Base-by-base conservation (phyloP, 257 asterid genomes). In the Solanum virginianum region DNA sequence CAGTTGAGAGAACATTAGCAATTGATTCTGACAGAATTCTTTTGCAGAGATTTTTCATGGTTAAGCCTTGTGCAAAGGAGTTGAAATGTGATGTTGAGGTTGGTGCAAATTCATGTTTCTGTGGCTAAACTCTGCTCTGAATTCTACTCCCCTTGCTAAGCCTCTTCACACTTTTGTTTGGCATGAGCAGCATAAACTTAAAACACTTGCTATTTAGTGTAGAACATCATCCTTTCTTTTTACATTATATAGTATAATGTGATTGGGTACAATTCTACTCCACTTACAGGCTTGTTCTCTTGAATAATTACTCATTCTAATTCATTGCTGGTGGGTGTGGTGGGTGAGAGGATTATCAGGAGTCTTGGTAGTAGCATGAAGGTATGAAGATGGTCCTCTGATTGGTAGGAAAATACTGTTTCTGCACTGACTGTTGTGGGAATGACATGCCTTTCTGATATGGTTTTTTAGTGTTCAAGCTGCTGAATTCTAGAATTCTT, bases 41-140 rank as follows among this genome's bases (percentile, higher is more conserved):
- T 20, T 51, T 93, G 94, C 98, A 96, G 99, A 94, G 99, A 83
- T 94, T 96, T 90, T 91, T 89, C 92, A 91, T 93, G 97, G 97
- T 96, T 85, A 96, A 96, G 91, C 98, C 99, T 87, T 96, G 98
- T 87, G 92, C 97, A 14, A 95, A 95, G 91, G 99, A 97, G 94
- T 93, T 95, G 98, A 95, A 92, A 89, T 95, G 98, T 85, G 99
- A 97, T 85, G 98, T 97, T 89, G 98, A 97, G 99, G 99, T 97
- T 83, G 87, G 93, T 86, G 84, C 74, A 29, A 65, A 57, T 54
- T 51, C 82, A 22, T 49, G 24, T 75, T 49, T 49, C 13, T 49
- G 62, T 49, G 59, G 4, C 62, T 51, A 29, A 12, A 77, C 9
- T 9, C 51, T 77, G 22, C 82, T 51, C 63, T 51, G 43, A 26